Base-by-base conservation (phyloP, 805 yeast species). In the Candida coleopterorum region DNA sequence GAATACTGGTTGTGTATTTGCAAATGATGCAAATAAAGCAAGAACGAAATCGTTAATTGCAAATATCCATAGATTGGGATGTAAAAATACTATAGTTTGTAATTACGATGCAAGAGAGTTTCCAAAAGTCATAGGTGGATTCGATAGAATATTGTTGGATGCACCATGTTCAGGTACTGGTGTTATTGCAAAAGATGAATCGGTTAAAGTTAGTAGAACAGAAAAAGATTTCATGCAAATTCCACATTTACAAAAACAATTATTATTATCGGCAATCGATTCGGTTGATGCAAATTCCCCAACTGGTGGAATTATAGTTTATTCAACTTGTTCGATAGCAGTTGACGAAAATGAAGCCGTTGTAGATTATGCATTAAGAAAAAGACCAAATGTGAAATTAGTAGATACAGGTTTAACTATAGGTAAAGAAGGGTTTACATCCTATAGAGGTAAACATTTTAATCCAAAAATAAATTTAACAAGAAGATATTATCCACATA, bases 81-180 rank as follows among this genome's bases (percentile, higher is more conserved):
- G 97, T 63, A 84, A 88, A 32, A 93, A 93, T 65, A 88, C 97
- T 30, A 83, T 93, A 56, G 97, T 93, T 23, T 89, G 96, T 66
- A 85, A 93, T 62, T 89, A 93, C 60, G 99, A 93, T 66, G 99
- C 97, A 27, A 80, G 97, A 63, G 97, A 90, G 62, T 93, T 93
- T 59, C 97, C 98, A 34, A 87, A 87, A 60, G 97, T 93, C 25
- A 87, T 93, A 58, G 98, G 98, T 49, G 99, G 99, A 0, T 93
- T 93, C 52, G 97, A 93, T 60, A 79, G 98, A 63, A 80, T 93
- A 26, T 68, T 93, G 46, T 71, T 93, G 49, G 99, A 93, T 72
- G 98, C 99, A 23, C 99, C 99, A 47, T 93, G 99, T 67, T 88
- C 98, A 6, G 99, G 99, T 69, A 90, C 98, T 3, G 99, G 99